These are phyloP conservation scores for Triticum monococcum DNA, from an alignment of 176 grass and related monocot species.

Conservation along the genomic window DNA sequence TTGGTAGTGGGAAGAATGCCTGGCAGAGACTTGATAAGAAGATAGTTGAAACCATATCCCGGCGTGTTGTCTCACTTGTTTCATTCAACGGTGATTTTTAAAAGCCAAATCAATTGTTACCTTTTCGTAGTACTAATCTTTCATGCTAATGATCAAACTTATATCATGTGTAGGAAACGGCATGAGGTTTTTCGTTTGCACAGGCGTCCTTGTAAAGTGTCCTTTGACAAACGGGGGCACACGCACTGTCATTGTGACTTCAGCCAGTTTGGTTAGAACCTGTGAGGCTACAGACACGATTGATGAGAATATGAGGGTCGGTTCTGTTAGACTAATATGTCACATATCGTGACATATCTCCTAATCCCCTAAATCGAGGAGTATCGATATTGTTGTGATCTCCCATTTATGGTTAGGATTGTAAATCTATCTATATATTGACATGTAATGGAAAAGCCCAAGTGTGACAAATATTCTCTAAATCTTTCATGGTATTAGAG, in stretches of 20 bases:
- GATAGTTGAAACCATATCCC: not conserved
- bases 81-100: constrained; percentile 25
- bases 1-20: not conserved
- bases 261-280: not conserved
- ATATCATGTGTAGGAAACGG: not conserved
- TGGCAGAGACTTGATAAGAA: not conserved
- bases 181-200: not conserved
- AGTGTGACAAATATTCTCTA: no score
- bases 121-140: not conserved
- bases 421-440: no score
- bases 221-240: not conserved
- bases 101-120: not conserved
- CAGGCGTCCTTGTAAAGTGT: not conserved
- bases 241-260: not conserved
- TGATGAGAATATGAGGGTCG: not conserved
- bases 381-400: no score
- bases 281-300: not conserved
- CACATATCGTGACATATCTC: no score
- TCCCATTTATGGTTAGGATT: no score
- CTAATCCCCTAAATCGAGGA: no score
- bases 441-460: no score
- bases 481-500: no score
- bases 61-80: constrained; percentile 26
- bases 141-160: not conserved
- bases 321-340: not conserved